These are phyloP conservation scores for Rhizoclosmatium sp. DNA, from an alignment of 192 early-diverging fungal species.

Conservation along the genomic window DNA sequence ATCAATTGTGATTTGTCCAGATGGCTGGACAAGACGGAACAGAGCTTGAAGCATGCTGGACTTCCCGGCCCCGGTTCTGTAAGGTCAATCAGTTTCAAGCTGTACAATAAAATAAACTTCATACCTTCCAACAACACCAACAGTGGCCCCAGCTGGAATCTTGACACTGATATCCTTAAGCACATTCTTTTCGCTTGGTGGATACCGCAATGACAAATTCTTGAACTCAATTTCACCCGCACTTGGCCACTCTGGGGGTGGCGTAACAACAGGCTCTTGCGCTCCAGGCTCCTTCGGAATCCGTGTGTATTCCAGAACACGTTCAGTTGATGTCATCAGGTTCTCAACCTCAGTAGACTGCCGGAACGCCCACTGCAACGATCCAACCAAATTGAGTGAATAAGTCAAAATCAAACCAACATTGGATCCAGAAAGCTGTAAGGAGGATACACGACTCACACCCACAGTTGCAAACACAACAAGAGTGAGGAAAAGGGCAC, in stretches of 20 bases:
- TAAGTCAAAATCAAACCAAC: slow-evolving; percentile 61
- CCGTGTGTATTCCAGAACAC: slow-evolving; percentile 68
- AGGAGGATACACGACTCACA: neutral
- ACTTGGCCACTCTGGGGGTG: slow-evolving; percentile 60
- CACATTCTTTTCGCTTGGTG: slow-evolving; percentile 49
- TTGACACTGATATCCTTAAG: slow-evolving; percentile 66
- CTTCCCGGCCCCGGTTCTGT: neutral
- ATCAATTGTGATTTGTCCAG: slow-evolving; percentile 48
- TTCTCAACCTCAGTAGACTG: slow-evolving; percentile 60
- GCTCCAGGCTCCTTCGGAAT: slow-evolving; percentile 43
- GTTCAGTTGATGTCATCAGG: slow-evolving; percentile 68
- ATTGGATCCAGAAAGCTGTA: slow-evolving; percentile 51
- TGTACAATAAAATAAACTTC: slow-evolving; percentile 70
- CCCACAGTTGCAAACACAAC: slow-evolving; percentile 59
- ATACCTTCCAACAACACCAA: slow-evolving; percentile 88
- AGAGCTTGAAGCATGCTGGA: neutral
- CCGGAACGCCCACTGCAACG: slow-evolving; percentile 54
- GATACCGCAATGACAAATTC: slow-evolving; percentile 65
- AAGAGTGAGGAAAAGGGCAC: slow-evolving; percentile 52
- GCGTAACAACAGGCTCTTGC: neutral
- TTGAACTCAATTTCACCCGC: slow-evolving; percentile 66
- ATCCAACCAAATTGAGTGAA: slow-evolving; percentile 60
- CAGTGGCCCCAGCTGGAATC: slow-evolving; percentile 72
- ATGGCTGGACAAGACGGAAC: slow-evolving; percentile 46
- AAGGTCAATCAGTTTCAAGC: slow-evolving; percentile 2